A percentile compares a stretch with the other conserved stretches of the same genome.
phyloP scores from a whole-genome alignment of 306 rosid genomes.

The Erythrophleum fordii region DNA sequence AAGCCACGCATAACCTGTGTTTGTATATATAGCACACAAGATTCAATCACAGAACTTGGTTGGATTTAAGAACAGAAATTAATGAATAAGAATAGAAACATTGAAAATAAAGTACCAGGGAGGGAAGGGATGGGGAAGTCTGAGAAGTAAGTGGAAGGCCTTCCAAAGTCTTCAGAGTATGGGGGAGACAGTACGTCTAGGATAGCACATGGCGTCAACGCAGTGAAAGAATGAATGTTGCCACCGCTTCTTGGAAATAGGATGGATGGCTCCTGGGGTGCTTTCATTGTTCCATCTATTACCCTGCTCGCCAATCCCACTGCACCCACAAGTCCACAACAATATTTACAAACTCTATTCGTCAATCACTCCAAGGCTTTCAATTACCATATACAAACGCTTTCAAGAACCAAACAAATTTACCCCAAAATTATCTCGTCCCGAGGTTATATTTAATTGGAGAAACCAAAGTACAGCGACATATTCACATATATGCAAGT shows the following conservation, averaged over 20 bases:
- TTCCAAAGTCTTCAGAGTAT: conserved; percentile 57
- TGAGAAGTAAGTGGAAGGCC: conserved; percentile 69
- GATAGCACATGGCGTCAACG: conserved; percentile 63
- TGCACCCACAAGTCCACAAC: conserved; percentile 22
- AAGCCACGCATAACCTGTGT: conserved; percentile 59
- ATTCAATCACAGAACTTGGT: not conserved
- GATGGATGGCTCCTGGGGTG: conserved; percentile 54
- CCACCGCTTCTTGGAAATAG: conserved; percentile 74
- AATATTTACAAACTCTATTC: not conserved
- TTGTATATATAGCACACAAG: not conserved
- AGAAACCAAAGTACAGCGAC: not conserved
- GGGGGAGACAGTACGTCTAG: conserved; percentile 76
- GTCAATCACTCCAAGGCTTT: not conserved
- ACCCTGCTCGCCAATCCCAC: conserved; percentile 62
- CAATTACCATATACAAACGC: not conserved
- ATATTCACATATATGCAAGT: not conserved
- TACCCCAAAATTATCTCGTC: no score
- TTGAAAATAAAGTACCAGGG: conserved; percentile 46
- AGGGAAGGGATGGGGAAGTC: conserved; percentile 54
- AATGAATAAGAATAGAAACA: not conserved
- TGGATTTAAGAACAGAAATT: not conserved
- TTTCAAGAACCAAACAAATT: not conserved
- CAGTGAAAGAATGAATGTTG: conserved; percentile 67
- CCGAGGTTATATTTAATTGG: no score
- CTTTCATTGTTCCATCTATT: conserved; percentile 46